Base-by-base conservation (phyloP, 106 monocot genomes). In the Acanthochlamys bracteata region DNA sequence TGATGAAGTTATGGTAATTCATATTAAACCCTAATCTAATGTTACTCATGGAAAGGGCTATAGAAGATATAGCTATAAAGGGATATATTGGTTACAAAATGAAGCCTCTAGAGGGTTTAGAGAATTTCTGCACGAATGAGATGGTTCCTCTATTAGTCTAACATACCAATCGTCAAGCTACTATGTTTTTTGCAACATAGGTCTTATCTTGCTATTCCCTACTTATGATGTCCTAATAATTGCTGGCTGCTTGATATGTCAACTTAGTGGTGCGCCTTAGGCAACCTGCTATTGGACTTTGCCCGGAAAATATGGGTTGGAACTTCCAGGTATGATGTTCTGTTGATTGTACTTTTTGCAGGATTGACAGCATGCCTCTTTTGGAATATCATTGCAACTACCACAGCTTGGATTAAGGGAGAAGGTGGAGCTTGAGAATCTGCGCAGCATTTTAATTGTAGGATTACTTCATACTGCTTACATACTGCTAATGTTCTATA, bases 301-400 rank as follows among this genome's bases (percentile, higher is more conserved):
- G 15, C 49, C 17, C 10, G 2, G 9, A 1, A 10, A 49, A 49
- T 49, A 3, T 24, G n/a, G 23, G 11, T 70, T 25, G 20, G 45
- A 1, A 39, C 10, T 23, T 63, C 0, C 10, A 41, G 0, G 4
- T 53, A 12, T 15, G 20, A 63, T 53, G 24, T 24, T 24, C 26
- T 54, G 17, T 60, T 17, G 13, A 68, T 73, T 33, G 33, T 9
- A 24, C 72, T 25, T 68, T 45, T 33, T 59, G 45, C 73, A 86
- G 81, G 85, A 53, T 73, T 86, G 78, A 25, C 55, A 66, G 67
- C 56, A 39, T 86, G 85, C 25, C 69, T 82, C 14, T 63, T 70
- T 72, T 86, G 85, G 85, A 86, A 86, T 77, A 11, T 86, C 21
- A 75, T 86, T 72, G 85, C 85, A 21, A 81, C 82, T 63, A 81